phyloP scores from a whole-genome alignment of 352 stramenopile species.

The Pythium folliculosum region DNA sequence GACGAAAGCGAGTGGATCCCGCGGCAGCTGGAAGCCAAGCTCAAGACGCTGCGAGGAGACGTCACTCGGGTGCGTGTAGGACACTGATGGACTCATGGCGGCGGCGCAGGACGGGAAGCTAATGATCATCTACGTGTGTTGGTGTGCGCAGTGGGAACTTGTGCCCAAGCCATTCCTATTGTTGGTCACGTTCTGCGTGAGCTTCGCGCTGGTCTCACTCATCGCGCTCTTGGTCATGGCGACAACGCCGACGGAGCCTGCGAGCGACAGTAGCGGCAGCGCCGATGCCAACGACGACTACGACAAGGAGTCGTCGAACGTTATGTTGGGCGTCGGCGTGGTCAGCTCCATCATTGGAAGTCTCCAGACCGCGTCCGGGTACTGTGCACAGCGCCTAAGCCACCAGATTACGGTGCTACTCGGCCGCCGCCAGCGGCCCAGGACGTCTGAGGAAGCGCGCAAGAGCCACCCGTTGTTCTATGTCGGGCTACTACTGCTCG shows the following conservation, averaged over 20 bases:
- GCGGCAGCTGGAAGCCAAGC: constrained; percentile 16
- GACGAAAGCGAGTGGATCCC: constrained; percentile 1
- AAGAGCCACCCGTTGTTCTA: constrained; percentile 29
- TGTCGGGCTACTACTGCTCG: constrained; percentile 37
- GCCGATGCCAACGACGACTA: neutral
- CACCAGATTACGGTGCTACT: constrained; percentile 31
- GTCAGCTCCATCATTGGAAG: constrained; percentile 41
- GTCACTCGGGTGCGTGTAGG: constrained; percentile 9
- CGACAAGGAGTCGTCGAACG: constrained; percentile 16
- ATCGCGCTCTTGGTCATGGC: constrained; percentile 26
- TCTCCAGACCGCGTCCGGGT: constrained; percentile 38
- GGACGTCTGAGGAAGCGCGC: neutral
- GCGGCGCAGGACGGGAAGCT: neutral
- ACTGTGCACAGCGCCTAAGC: constrained; percentile 39
- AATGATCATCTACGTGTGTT: neutral
- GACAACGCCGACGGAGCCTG: neutral
- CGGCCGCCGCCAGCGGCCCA: neutral
- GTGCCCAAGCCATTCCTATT: constrained; percentile 34
- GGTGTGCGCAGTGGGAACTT: constrained; percentile 26
- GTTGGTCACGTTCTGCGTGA: constrained; percentile 30
- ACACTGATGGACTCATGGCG: neutral
- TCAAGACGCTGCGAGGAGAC: constrained; percentile 1
- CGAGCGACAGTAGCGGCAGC: neutral
- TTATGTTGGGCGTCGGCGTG: constrained; percentile 34
- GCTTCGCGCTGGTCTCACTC: constrained; percentile 35